phyloP scores from a whole-genome alignment of 176 grass and related monocot species.

The Aegilops umbellulata region DNA sequence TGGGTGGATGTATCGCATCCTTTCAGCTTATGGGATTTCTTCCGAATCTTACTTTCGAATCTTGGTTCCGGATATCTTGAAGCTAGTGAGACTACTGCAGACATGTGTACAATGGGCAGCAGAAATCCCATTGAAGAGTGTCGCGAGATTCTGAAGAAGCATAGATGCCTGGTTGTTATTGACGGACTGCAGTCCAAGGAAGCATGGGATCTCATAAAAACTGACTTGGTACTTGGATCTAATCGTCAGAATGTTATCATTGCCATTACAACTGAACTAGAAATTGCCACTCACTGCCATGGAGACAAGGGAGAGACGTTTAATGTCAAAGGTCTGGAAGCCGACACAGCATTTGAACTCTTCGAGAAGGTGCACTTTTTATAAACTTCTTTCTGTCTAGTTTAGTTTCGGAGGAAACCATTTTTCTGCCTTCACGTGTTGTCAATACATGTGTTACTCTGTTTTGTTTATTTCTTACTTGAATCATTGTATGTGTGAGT shows the following conservation, averaged over 20 bases:
- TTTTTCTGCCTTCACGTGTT: too few species aligned
- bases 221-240: not conserved
- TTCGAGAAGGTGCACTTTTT: too few species aligned
- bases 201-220: not conserved
- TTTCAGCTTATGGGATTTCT: not conserved
- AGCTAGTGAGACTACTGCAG: not conserved
- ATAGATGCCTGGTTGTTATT: not conserved
- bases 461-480: too few species aligned
- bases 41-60: not conserved
- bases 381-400: too few species aligned
- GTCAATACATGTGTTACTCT: too few species aligned
- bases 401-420: too few species aligned
- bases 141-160: not conserved
- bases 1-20: conserved; percentile 9
- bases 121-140: not conserved
- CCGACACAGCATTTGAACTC: not conserved
- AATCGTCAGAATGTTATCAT: not conserved
- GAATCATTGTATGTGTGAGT: too few species aligned
- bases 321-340: not conserved
- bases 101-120: not conserved
- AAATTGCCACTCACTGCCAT: not conserved
- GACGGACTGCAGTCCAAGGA: not conserved
- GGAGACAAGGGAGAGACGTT: not conserved
- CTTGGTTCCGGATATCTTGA: not conserved
- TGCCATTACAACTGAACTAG: not conserved